phyloP scores from a whole-genome alignment of 2,329 filamentous ascomycete species.

The Endocalyx cinctus region DNA sequence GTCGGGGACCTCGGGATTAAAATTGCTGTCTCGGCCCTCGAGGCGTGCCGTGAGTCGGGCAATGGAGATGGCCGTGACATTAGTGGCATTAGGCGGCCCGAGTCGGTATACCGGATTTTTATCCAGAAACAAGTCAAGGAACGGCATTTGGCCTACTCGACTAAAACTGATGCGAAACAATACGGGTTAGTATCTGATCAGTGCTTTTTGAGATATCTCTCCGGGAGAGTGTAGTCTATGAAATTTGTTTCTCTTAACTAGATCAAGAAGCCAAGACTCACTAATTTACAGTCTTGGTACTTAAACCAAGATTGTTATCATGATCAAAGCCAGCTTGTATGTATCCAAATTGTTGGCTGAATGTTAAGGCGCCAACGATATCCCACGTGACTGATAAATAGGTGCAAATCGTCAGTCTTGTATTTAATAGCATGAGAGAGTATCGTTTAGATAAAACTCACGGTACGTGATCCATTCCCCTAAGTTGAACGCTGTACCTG shows the following conservation, averaged over 20 bases:
- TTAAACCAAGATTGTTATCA: slow-evolving; percentile 27
- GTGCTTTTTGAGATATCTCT: no score
- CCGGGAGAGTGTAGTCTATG: no score
- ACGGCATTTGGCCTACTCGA: slow-evolving; percentile 22
- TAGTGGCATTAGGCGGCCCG: slow-evolving; percentile 18
- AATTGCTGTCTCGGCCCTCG: slow-evolving; percentile 7
- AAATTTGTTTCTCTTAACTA: no score
- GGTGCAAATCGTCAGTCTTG: no score
- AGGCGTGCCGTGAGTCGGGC: slow-evolving; percentile 13
- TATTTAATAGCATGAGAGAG: no score
- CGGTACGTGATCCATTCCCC: slow-evolving; percentile 23
- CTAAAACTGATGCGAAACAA: no score
- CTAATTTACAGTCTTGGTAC: slow-evolving; percentile 27
- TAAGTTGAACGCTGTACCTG: slow-evolving; percentile 15
- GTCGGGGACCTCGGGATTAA: slow-evolving; percentile 17
- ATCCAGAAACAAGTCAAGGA: slow-evolving; percentile 22
- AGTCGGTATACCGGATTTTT: slow-evolving; percentile 24
- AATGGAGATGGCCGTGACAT: slow-evolving; percentile 13
- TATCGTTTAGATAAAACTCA: slow-evolving; percentile 11
- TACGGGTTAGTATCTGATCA: no score
- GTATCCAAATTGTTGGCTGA: slow-evolving; percentile 37
- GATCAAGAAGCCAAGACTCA: no score
- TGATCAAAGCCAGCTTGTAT: slow-evolving; percentile 33
- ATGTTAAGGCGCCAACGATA: slow-evolving; percentile 36
- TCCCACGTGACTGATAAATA: slow-evolving; percentile 36